phyloP scores from a whole-genome alignment of 441 rosid genomes.

The Melastoma candidum region DNA sequence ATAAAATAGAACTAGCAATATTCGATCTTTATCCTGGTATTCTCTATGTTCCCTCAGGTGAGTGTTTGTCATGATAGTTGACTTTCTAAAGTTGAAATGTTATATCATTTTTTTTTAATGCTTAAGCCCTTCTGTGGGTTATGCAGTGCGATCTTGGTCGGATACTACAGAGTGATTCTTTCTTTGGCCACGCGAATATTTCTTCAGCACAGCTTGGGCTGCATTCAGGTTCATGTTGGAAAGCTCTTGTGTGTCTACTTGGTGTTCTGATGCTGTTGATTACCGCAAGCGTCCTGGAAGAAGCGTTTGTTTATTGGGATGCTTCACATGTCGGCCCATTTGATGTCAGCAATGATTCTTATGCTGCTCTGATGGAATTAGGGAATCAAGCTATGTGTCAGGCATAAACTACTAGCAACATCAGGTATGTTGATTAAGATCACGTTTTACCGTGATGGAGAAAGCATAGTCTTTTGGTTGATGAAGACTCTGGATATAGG shows the following conservation, averaged over 20 bases:
- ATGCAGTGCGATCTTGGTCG: conserved; percentile 88
- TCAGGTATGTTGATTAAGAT: conserved; percentile 42
- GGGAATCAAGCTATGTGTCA: conserved; percentile 83
- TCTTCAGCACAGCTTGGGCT: conserved; percentile 73
- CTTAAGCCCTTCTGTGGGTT: conserved; percentile 6
- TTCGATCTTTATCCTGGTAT: conserved; percentile 87
- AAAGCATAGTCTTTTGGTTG: background rate
- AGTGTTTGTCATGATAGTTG: conserved; percentile 12
- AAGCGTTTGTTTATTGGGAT: conserved; percentile 66
- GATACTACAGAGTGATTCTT: conserved; percentile 76
- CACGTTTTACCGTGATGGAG: conserved; percentile 1
- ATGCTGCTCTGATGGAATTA: conserved; percentile 80
- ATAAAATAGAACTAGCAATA: conserved; percentile 93
- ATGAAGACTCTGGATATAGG: too few relatives aligned
- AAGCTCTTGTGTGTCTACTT: conserved; percentile 62
- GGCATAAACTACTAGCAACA: conserved; percentile 84
- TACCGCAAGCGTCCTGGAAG: conserved; percentile 70
- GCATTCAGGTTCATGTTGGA: conserved; percentile 58
- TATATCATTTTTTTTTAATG: background rate
- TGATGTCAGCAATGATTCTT: conserved; percentile 79
- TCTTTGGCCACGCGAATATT: conserved; percentile 77
- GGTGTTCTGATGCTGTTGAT: conserved; percentile 64
- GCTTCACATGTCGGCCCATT: conserved; percentile 85
- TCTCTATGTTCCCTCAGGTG: conserved; percentile 95
- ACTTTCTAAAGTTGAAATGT: too few relatives aligned